phyloP scores from a whole-genome alignment of 495 filamentous ascomycete genomes.

The Elaphomyces granulatus region DNA sequence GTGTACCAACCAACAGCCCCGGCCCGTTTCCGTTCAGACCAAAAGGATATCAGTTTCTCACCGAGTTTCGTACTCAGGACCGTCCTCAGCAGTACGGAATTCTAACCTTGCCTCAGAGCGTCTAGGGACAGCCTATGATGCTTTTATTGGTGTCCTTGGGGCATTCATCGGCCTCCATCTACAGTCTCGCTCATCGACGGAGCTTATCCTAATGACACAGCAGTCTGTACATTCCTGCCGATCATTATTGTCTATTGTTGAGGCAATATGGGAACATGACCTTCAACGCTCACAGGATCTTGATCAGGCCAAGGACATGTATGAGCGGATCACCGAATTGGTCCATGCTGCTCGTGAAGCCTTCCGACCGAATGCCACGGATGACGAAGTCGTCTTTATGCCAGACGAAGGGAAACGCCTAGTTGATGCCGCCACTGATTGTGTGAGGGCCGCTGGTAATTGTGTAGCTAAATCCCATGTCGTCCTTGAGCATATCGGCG shows the following conservation, averaged over 20 bases:
- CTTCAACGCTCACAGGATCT: conserved; percentile 46
- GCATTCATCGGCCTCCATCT: conserved; percentile 87
- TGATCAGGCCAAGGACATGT: conserved; percentile 63
- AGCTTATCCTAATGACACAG: conserved; percentile 59
- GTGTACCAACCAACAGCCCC: conserved; percentile 10
- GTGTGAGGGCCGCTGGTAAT: conserved; percentile 80
- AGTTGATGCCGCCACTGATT: conserved; percentile 69
- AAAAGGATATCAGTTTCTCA: conserved; percentile 44
- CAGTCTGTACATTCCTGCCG: conserved; percentile 73
- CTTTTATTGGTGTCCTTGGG: conserved; percentile 73
- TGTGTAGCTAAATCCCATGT: conserved; percentile 73
- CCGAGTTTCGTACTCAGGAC: conserved; percentile 37
- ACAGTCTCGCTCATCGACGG: conserved; percentile 73
- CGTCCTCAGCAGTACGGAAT: conserved; percentile 28
- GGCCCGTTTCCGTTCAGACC: conserved; percentile 23
- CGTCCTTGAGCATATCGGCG: conserved; percentile 81
- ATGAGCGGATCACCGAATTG: conserved; percentile 60
- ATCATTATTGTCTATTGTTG: conserved; percentile 62
- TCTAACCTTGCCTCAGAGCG: conserved; percentile 48
- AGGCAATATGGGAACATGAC: conserved; percentile 69
- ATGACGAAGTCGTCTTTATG: conserved; percentile 61
- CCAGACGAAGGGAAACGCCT: conserved; percentile 67
- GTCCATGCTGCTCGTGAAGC: conserved; percentile 67
- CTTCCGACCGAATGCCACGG: conserved; percentile 45
- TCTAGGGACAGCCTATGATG: conserved; percentile 64